Evolutionary conservation across 148 eudicot genomes (phyloP), one percentile per base, ranked within the genome.

Genomic region (Camellia sinensis): DNA sequence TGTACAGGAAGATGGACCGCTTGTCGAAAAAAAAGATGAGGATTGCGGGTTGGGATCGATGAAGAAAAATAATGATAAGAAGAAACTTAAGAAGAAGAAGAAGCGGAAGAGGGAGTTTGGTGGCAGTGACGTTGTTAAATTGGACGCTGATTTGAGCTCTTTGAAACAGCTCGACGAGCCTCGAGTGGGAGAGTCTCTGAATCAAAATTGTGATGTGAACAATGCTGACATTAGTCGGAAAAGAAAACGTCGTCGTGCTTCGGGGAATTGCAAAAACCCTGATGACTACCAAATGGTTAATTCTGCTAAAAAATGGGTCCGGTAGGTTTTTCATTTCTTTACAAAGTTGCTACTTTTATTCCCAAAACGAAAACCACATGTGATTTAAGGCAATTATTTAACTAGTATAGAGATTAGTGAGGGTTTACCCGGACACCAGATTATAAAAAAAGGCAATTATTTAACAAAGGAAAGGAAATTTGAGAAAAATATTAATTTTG

Each of bases 271-370:
- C 63, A 60, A 83, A 84, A 74, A 70, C 46, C 81, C 6, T 60
- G 74, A 69, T 52, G 76, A 77, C 44, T 18, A 67, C 54, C 61
- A 66, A 52, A 52, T 61, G 40, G 80, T n/a, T 19, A 59, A 71
- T 72, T 77, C 86, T 37, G 78, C 73, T 10, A 86, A 84, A 68
- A 91, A 80, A 74, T 91, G 94, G 94, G 83, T 85, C 21, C 84
- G 81, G 84, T 82, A 78, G 1, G 80, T 60, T 29, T 54, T 46
- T 52, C 59, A 21, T 7, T 71, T 21, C 21, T 46, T 48, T 53
- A 11, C 14, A 9, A 12, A 7, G 37, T 12, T 60, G 45, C 19
- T 6, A 1, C 0, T 43, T 21, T 19, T 57, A 14, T 7, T 6
- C 6, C 44, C 15, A 72, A 29, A 29, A 29, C 37, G 37, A 29